Evolutionary conservation across 2,329 filamentous ascomycete species (phyloP).

Genomic region (Furcasterigmium furcatum): DNA sequence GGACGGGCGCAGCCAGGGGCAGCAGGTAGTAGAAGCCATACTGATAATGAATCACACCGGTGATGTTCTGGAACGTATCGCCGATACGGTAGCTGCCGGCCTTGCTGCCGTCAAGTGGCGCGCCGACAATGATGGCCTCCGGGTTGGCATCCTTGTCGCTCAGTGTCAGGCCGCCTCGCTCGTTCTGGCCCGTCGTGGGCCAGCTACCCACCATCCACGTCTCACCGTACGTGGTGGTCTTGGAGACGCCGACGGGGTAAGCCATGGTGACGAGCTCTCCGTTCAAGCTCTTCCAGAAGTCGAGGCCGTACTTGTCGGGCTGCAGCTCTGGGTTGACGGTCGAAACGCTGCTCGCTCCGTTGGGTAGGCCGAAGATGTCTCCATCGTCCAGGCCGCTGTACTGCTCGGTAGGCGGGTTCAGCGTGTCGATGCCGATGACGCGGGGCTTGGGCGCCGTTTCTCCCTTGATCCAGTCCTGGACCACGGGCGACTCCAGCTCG

Average conservation of each 20-base stretch:
- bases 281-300: conserved; percentile 70
- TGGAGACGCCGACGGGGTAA: conserved; percentile 52
- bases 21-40: conserved; percentile 70
- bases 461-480: conserved; percentile 49
- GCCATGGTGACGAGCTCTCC: conserved; percentile 66
- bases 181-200: conserved; percentile 59
- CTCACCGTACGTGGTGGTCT: conserved; percentile 63
- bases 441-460: conserved; percentile 53
- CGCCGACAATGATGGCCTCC: conserved; percentile 63
- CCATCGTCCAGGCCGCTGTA: conserved; percentile 62
- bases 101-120: conserved; percentile 60
- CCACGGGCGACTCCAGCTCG: conserved; percentile 54
- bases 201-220: conserved; percentile 67
- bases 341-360: conserved; percentile 56
- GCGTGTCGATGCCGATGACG: conserved; percentile 56
- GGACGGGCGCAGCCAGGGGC: conserved; percentile 54
- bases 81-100: conserved; percentile 64
- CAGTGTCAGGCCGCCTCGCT: conserved; percentile 62
- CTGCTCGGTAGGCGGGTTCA: conserved; percentile 56
- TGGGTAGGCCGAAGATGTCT: conserved; percentile 62
- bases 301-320: conserved; percentile 60
- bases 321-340: conserved; percentile 57
- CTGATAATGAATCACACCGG: conserved; percentile 60
- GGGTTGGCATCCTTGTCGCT: conserved; percentile 62
- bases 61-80: conserved; percentile 63